Evolutionary conservation across 768 basidiomycete species (phyloP), one percentile per base, ranked within the genome.

Genomic region (Heimioporus sp.): DNA sequence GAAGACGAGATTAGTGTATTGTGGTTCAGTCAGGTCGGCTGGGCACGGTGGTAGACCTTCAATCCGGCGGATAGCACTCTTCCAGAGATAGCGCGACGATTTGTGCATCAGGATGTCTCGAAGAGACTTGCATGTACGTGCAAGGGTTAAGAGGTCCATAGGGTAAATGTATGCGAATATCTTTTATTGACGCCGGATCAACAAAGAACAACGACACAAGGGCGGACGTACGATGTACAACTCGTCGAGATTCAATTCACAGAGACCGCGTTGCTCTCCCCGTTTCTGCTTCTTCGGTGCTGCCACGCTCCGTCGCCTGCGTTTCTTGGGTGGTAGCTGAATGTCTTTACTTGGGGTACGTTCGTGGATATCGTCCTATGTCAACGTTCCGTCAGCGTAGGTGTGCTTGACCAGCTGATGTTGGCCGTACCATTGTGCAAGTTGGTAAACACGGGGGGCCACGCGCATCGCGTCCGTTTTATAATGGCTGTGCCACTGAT

Each of bases 1-100:
- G 17, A 62, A 81, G 24, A 69, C 70, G 37, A 81, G 71, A 51
- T 68, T 73, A 34, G 73, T 72, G 50, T 74, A 80, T 56, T 75
- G 69, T 0, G 71, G 61, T 66, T 81, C 80, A 21, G 57, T 65
- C 54, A 80, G 57, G 56, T 80, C 79, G 10, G 55, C 38, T 0
- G 79, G 80, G 52, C 76, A 76, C 15, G 62, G 49, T 4, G 80
- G 80, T 13, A 79, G 63, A 13, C 67, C 73, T 35, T 63, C 60
- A 10, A 76, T 63, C 45, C 66, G 70, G 15, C 54, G 55, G 28
- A 76, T 68, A 43, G 54, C 45, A 17, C 37, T 47, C 44, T 45
- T 59, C 68, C 69, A 55, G 56, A 69, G 44, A 53, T 66, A 52
- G 58, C 48, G 46, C 57, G 68, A 51, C 59, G 71, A 38, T 54